Percentiles rank a stretch among this genome's conserved stretches.
Evolutionary conservation across 331 rosid genomes (phyloP).

Genomic region (Malus hybrid): DNA sequence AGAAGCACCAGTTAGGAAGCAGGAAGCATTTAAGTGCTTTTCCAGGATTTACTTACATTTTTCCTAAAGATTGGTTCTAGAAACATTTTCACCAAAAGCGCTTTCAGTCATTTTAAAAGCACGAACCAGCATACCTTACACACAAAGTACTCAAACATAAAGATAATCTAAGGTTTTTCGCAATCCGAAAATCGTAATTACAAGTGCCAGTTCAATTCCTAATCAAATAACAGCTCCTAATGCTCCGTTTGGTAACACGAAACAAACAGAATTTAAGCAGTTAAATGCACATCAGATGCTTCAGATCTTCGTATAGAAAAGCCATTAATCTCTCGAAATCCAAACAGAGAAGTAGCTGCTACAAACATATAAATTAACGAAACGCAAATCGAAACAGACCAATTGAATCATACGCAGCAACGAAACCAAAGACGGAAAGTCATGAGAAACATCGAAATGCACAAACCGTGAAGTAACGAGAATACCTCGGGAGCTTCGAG

Average conservation of each 20-base stretch:
- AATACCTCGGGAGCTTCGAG: conserved; percentile 34
- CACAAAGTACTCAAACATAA: background rate
- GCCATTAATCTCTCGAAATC: background rate
- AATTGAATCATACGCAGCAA: background rate
- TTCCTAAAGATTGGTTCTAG: no score
- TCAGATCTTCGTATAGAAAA: conserved; percentile 19
- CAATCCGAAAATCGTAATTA: background rate
- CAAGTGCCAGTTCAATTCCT: background rate
- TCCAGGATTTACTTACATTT: no score
- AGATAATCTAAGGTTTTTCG: background rate
- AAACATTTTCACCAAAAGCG: no score
- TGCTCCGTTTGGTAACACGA: background rate
- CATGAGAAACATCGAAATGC: background rate
- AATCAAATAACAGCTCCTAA: background rate
- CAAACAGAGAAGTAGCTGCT: conserved; percentile 1
- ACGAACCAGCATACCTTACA: background rate
- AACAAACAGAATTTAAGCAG: background rate
- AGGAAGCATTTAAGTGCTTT: no score
- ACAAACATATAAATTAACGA: background rate
- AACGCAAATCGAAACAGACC: background rate
- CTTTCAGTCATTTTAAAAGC: no score
- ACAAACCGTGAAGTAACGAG: background rate
- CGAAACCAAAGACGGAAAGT: conserved; percentile 9
- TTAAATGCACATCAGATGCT: conserved; percentile 1
- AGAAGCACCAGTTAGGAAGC: no score